Evolutionary conservation across 306 rosid species (phyloP).

Genomic region (Malus domestica): DNA sequence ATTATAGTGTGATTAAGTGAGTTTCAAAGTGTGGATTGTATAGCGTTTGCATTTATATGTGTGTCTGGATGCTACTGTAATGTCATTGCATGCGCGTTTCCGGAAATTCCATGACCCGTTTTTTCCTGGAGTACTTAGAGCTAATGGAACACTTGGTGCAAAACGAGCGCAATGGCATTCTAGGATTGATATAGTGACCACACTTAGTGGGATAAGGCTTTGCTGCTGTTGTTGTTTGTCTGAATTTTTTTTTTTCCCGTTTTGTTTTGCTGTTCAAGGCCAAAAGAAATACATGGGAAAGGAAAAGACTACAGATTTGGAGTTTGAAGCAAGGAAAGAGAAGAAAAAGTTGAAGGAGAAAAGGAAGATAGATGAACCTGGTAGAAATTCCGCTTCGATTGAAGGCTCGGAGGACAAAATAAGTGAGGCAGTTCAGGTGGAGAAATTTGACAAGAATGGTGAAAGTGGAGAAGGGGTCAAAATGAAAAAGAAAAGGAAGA

Average conservation of each 20-base stretch:
- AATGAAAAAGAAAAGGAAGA: neutral
- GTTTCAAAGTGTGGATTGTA: neutral
- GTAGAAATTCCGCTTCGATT: neutral
- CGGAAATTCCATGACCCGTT: neutral
- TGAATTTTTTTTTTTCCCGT: neutral
- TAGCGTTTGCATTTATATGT: neutral
- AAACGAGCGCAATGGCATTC: too few relatives aligned
- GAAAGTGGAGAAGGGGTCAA: too few relatives aligned
- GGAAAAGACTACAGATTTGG: neutral
- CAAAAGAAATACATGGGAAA: neutral
- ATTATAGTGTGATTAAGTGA: too few relatives aligned
- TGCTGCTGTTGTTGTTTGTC: neutral
- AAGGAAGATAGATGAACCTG: neutral
- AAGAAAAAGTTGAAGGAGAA: neutral
- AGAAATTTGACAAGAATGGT: too few relatives aligned
- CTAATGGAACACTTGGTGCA: too few relatives aligned
- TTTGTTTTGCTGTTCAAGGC: neutral
- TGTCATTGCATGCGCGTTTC: neutral
- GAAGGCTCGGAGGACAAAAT: neutral
- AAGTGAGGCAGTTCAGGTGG: neutral
- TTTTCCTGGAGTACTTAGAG: neutral
- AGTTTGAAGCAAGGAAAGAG: slow-evolving; percentile 1
- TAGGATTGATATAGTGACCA: too few relatives aligned
- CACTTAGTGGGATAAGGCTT: too few relatives aligned
- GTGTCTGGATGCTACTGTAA: neutral